Conservation (phyloP, 2,329 filamentous ascomycete genomes). For the Arthrinium phaeospermum region DNA sequence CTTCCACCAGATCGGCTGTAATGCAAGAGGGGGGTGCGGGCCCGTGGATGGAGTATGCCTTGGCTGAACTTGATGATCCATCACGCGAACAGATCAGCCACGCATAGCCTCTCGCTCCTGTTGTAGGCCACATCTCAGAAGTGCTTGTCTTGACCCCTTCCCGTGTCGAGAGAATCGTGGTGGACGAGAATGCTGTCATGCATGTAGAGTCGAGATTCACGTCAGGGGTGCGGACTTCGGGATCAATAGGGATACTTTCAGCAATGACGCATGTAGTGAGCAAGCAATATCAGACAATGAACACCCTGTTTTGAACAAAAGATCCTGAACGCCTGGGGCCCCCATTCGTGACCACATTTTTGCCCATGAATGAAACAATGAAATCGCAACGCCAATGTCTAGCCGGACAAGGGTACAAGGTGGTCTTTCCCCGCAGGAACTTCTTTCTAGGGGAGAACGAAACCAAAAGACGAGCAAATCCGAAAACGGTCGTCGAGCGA, state of each 20-base stretch:
- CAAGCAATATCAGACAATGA: slow-evolving; percentile 15
- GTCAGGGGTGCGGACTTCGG: background rate
- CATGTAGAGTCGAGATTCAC: background rate
- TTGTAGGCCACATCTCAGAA: background rate
- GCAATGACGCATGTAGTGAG: slow-evolving; percentile 6
- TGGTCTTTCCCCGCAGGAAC: background rate
- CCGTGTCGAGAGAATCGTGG: background rate
- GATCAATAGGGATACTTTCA: background rate
- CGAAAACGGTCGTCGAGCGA: slow-evolving; percentile 6
- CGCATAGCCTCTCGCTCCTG: background rate
- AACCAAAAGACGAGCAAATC: slow-evolving; percentile 14
- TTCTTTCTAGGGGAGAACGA: slow-evolving; percentile 8
- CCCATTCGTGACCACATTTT: slow-evolving; percentile 24
- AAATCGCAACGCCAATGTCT: slow-evolving; percentile 21
- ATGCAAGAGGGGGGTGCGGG: background rate
- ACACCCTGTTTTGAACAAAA: slow-evolving; percentile 20
- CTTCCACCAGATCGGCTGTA: background rate
- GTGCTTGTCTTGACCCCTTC: background rate
- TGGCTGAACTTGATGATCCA: background rate
- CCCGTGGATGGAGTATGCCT: background rate
- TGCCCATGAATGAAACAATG: slow-evolving; percentile 22
- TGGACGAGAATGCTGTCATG: too few relatives aligned
- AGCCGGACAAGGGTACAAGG: slow-evolving; percentile 18
- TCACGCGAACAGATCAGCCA: background rate
- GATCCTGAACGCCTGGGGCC: slow-evolving; percentile 25